Conservation (phyloP, 1,284 basidiomycete species). For the Ceratobasidium sp. region DNA sequence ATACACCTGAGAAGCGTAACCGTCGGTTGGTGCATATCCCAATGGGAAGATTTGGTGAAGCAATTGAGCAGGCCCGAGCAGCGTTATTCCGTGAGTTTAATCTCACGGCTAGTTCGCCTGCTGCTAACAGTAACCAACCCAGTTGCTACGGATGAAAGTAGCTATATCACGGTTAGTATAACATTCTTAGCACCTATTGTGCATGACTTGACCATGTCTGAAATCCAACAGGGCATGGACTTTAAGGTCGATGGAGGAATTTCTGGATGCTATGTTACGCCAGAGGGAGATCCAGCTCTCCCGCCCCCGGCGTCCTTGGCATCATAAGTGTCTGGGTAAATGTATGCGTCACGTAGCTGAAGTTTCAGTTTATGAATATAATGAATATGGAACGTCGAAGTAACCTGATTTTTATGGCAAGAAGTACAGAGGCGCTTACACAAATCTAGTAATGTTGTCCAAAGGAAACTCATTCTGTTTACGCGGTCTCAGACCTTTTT, state of each 20-base stretch:
- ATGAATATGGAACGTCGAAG: neutral
- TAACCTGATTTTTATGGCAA: conserved; percentile 2
- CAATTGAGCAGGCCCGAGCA: conserved; percentile 91
- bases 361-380: conserved; percentile 13
- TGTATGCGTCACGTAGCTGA: neutral
- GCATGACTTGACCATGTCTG: conserved; percentile 30
- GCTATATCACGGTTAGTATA: conserved; percentile 78
- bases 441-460: conserved; percentile 41
- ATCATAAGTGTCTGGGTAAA: neutral
- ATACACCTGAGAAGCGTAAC: conserved; percentile 96
- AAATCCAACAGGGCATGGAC: conserved; percentile 78
- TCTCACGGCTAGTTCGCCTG: neutral
- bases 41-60: conserved; percentile 97
- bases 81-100: conserved; percentile 85
- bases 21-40: conserved; percentile 92
- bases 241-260: conserved; percentile 95
- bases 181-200: conserved; percentile 46
- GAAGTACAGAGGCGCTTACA: conserved; percentile 19
- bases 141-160: conserved; percentile 89
- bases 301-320: conserved; percentile 64
- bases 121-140: conserved; percentile 36
- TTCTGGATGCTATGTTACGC: conserved; percentile 88
- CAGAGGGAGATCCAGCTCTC: conserved; percentile 76
- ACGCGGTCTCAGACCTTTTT: conserved; percentile 7
- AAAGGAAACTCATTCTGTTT: neutral